These are phyloP conservation scores for Camellia lanceoleosa DNA, from an alignment of 148 eudicot species.

Conservation along the genomic window DNA sequence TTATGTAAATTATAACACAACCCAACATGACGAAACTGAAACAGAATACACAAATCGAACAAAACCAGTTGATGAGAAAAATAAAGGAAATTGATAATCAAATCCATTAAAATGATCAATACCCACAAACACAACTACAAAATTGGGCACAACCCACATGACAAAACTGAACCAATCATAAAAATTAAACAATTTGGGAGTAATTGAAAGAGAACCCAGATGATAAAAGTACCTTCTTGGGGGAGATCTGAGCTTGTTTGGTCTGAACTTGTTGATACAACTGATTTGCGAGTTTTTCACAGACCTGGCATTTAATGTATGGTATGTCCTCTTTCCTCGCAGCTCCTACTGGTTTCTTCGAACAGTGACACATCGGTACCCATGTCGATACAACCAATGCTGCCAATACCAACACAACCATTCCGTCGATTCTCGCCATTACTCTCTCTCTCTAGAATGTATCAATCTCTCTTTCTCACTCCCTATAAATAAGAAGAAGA, in stretches of 20 bases:
- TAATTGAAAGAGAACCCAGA: constrained; percentile 12
- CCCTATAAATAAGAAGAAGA: background rate
- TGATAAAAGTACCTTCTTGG: constrained; percentile 60
- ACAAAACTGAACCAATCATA: background rate
- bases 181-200: background rate
- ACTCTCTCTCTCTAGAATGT: constrained; percentile 6
- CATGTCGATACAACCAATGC: constrained; percentile 28
- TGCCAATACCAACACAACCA: constrained; percentile 15
- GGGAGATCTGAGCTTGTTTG: constrained; percentile 70
- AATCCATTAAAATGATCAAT: background rate
- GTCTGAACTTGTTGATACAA: constrained; percentile 48
- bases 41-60: background rate
- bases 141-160: background rate
- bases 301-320: constrained; percentile 81
- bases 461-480: background rate
- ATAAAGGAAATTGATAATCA: background rate
- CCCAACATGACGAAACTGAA: background rate
- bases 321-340: constrained; percentile 93
- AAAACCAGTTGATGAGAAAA: background rate
- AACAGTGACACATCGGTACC: constrained; percentile 31
- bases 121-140: background rate
- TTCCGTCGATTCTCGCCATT: constrained; percentile 32
- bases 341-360: constrained; percentile 54
- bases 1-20: too few relatives aligned
- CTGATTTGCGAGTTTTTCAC: constrained; percentile 63